Evolutionary conservation across 2,329 filamentous ascomycete genomes (phyloP), one percentile per base, ranked within the genome.

Genomic region (Biscogniauxia mediterranea): DNA sequence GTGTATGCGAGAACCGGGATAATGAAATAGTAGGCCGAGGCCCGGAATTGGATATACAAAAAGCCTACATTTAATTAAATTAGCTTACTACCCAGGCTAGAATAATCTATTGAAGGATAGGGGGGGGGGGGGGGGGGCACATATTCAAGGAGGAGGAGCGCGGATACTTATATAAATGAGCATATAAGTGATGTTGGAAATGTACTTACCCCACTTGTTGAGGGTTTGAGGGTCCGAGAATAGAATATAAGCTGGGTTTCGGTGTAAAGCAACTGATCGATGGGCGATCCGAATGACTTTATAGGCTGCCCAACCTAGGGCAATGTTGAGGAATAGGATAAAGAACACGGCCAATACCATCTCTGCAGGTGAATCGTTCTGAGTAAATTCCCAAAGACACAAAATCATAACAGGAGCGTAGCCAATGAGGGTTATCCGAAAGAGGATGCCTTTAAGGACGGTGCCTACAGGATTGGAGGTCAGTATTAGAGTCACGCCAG

Each of bases 31-130:
- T 97, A 97, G 49, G 93, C 92, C 2, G 93, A 94, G 49, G 94
- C 94, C 71, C 94, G 91, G 83, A 96, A 97, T 76, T 97, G 93
- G 50, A 98, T 92, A 74, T 98, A 98, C 66, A 98, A 85, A 81
- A 97, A 97, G 21, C 94, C 94, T 72, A 42, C 2, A 21, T 51
- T 13, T 51, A 5, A 51, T 51, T 13, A 53, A 5, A 51, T 32
- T 11, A n/a, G 52, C 54, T 66, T 55, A 64, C 60, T 42, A 61
- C 17, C 3, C 20, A 13, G 4, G 21, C 46, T 5, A n/a, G 5
- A n/a, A 17, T 21, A 11, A 23, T 26, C 3, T 20, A 28, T 46
- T 9, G 8, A 17, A 42, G n/a, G 11, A 17, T 56, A 2, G 51
- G 13, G 42, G 17, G 57, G 23, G 23, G 23, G 23, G 23, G 23